These are phyloP conservation scores for Trametes maxima DNA, from an alignment of 768 basidiomycete species.

Conservation along the genomic window DNA sequence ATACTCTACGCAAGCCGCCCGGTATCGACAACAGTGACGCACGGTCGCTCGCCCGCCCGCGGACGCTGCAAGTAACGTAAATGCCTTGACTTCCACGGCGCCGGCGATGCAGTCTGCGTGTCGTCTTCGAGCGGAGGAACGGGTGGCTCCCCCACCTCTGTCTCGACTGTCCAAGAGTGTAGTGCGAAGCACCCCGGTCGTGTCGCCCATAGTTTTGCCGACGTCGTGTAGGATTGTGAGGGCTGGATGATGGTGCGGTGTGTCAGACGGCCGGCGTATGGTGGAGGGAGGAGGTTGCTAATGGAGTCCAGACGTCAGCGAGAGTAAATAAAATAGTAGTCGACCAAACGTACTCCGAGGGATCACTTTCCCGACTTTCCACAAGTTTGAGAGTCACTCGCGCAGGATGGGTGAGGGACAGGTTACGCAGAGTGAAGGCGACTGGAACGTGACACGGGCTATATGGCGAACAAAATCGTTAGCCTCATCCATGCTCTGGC, in stretches of 20 bases:
- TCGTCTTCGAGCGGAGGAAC: conserved; percentile 37
- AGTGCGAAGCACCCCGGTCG: conserved; percentile 68
- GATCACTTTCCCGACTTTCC: background rate
- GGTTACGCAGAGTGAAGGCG: conserved; percentile 64
- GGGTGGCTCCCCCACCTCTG: conserved; percentile 53
- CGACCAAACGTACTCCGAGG: conserved; percentile 1
- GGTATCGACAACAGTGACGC: conserved; percentile 39
- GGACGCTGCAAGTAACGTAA: conserved; percentile 44
- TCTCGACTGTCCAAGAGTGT: conserved; percentile 70
- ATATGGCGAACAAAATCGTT: background rate
- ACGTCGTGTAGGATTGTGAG: conserved; percentile 44
- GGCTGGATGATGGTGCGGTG: conserved; percentile 63
- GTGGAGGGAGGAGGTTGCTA: conserved; percentile 51
- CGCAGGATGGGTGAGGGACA: conserved; percentile 64
- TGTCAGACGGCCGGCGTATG: conserved; percentile 67
- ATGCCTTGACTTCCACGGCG: conserved; percentile 39
- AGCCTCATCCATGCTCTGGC: background rate
- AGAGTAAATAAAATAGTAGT: background rate
- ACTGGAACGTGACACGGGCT: conserved; percentile 62
- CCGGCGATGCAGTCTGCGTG: background rate
- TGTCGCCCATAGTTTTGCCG: conserved; percentile 58
- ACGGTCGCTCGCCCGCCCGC: conserved; percentile 31
- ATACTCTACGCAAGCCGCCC: conserved; percentile 18
- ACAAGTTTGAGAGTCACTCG: conserved; percentile 58
- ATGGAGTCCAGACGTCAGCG: background rate